Base-by-base conservation (phyloP, 2,329 filamentous ascomycete species). In the Xylaria sp. region DNA sequence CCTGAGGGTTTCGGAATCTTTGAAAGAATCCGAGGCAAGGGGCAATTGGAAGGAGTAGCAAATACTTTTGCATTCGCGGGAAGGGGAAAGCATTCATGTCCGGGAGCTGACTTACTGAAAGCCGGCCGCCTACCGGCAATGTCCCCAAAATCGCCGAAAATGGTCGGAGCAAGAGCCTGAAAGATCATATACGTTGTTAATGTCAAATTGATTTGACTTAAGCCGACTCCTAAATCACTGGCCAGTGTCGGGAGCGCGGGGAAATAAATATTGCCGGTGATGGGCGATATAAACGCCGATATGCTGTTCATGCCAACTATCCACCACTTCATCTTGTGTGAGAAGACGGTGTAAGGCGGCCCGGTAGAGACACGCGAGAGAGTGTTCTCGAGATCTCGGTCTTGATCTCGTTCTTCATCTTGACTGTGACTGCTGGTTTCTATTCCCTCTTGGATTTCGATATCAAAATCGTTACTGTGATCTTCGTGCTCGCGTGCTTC, bases 91-190 rank as follows among this genome's bases (percentile, higher is more conserved):
- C 15, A 31, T 17, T 46, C 9, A 23, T 15, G 7, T 28, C 14
- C 12, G 3, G 9, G 9, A 14, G 4, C 17, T 17, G 8, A 47
- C 45, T 47, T 23, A 47, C 45, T 79, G 63, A 87, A 88, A 2
- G 86, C 86, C 0, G 86, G 87, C n/a, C 87, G 79, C 31, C 87
- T 81, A 8, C 88, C 87, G 2, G 82, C 80, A 68, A 79, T 80
- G 70, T 90, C 87, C 5, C 84, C 84, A 42, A 90, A 83, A 60
- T 87, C 85, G 3, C 87, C 88, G 47, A 87, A 83, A 12, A 90
- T 72, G 5, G 83, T 84, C 0, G 87, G 88, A 0, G 87, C 80
- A 1, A 90, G 73, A 17, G 82, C 87, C 72, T 90, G 87, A 46
- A 89, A 79, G 57, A 90, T 81, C 84, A 87, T 86, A 71, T 86